phyloP scores from a whole-genome alignment of 2,329 filamentous ascomycete genomes.

The Fusarium musae region DNA sequence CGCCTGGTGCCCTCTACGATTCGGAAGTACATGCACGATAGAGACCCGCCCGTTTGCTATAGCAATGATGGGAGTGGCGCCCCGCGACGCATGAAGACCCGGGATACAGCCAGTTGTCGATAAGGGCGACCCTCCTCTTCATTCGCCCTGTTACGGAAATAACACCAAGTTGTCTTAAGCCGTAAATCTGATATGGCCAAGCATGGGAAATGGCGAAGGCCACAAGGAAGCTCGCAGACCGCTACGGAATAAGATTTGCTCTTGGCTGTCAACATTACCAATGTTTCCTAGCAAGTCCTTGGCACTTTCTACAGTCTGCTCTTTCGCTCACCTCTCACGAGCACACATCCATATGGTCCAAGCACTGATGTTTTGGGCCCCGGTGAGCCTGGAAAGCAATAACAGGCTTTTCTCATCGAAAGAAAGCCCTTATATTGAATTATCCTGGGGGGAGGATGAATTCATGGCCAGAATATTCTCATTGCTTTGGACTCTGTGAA shows the following conservation, averaged over 20 bases:
- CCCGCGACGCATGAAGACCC: constrained; percentile 37
- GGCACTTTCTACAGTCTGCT: constrained; percentile 32
- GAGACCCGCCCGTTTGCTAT: constrained; percentile 42
- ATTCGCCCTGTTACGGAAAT: constrained; percentile 39
- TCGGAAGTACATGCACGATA: constrained; percentile 10
- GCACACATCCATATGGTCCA: background rate
- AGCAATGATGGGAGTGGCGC: constrained; percentile 47
- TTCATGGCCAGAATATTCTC: background rate
- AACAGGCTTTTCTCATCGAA: background rate
- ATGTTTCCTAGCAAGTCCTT: constrained; percentile 24
- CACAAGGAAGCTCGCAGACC: constrained; percentile 36
- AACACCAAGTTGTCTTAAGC: constrained; percentile 37
- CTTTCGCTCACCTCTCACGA: constrained; percentile 9
- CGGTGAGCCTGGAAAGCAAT: background rate
- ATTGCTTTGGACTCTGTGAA: background rate
- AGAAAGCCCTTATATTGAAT: background rate
- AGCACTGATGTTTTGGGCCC: background rate
- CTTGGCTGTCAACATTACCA: constrained; percentile 15
- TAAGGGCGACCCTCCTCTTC: constrained; percentile 28
- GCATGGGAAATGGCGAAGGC: constrained; percentile 44
- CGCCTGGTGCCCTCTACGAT: constrained; percentile 28
- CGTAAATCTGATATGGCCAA: constrained; percentile 36
- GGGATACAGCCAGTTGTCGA: constrained; percentile 38
- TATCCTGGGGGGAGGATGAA: no score
- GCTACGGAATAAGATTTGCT: constrained; percentile 29